A percentile compares a stretch with the other conserved stretches of the same genome.
phyloP scores from a whole-genome alignment of 73 alveolate genomes.

The Effrenium voratum region DNA sequence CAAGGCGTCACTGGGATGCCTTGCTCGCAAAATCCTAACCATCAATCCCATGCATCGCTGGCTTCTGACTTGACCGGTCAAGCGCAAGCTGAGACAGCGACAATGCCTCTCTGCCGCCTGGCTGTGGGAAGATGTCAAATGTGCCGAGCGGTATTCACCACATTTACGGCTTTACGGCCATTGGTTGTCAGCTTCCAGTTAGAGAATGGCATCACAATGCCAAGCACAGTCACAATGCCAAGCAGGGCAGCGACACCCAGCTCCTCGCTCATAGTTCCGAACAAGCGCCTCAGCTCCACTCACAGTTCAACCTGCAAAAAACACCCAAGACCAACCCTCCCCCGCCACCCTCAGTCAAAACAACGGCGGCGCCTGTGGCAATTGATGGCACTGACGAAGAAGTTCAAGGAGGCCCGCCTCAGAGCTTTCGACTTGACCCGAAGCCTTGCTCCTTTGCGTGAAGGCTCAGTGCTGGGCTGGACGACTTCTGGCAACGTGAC shows the following conservation, averaged over 20 bases:
- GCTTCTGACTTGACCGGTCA: too few relatives aligned
- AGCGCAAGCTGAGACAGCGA: neutral
- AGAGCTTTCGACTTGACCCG: too few relatives aligned
- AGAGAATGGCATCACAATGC: too few relatives aligned
- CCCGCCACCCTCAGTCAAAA: neutral
- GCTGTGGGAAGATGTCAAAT: too few relatives aligned
- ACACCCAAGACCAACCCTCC: neutral
- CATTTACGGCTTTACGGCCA: too few relatives aligned
- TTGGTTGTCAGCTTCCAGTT: too few relatives aligned
- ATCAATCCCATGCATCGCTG: too few relatives aligned
- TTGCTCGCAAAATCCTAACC: too few relatives aligned
- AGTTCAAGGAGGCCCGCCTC: slow-evolving; percentile 78
- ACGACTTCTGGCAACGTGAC: slow-evolving; percentile 58
- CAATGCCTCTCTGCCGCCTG: slow-evolving; percentile 10
- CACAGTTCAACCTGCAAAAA: too few relatives aligned
- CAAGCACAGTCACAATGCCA: too few relatives aligned
- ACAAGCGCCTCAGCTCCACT: slow-evolving; percentile 34
- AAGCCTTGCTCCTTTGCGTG: neutral
- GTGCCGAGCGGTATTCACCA: too few relatives aligned
- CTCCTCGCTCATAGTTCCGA: slow-evolving; percentile 90
- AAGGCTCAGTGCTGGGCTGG: neutral
- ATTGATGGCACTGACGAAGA: slow-evolving; percentile 86
- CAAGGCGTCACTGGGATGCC: too few relatives aligned
- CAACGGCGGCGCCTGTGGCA: slow-evolving; percentile 42
- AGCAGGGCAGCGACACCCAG: neutral